Evolutionary conservation across 192 early-diverging fungal genomes (phyloP).

Genomic region (Backusella luteola): DNA sequence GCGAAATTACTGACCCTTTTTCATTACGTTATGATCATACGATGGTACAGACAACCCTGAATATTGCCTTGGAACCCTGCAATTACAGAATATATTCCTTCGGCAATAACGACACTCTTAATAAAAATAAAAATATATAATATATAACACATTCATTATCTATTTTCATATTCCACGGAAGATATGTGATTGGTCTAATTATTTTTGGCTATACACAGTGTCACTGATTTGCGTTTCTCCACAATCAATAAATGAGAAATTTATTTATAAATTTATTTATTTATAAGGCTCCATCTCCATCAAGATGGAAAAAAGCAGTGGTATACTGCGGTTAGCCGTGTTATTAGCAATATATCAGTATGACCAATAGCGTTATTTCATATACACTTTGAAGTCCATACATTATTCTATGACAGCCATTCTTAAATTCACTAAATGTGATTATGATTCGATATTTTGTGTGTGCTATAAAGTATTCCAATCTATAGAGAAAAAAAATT

Average conservation of each 20-base stretch:
- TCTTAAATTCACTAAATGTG: neutral
- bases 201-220: neutral
- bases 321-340: no score
- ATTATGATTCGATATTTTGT: neutral
- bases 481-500: neutral
- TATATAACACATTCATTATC: neutral
- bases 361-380: no score
- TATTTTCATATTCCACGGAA: slow-evolving; percentile 2
- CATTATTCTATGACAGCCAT: no score
- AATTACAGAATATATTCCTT: neutral
- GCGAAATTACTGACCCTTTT: neutral
- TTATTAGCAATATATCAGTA: no score
- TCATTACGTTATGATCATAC: slow-evolving; percentile 2
- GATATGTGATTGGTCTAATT: neutral
- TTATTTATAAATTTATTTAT: neutral
- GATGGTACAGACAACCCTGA: slow-evolving; percentile 4
- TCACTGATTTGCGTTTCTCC: slow-evolving; percentile 5
- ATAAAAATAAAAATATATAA: neutral
- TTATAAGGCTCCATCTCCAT: neutral
- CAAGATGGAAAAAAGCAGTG: neutral
- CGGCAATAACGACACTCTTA: neutral
- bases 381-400: no score
- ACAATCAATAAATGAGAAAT: neutral
- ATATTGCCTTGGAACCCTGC: neutral
- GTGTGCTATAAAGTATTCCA: neutral